Evolutionary conservation across 768 basidiomycete genomes (phyloP).

Genomic region (Calocera cornea): DNA sequence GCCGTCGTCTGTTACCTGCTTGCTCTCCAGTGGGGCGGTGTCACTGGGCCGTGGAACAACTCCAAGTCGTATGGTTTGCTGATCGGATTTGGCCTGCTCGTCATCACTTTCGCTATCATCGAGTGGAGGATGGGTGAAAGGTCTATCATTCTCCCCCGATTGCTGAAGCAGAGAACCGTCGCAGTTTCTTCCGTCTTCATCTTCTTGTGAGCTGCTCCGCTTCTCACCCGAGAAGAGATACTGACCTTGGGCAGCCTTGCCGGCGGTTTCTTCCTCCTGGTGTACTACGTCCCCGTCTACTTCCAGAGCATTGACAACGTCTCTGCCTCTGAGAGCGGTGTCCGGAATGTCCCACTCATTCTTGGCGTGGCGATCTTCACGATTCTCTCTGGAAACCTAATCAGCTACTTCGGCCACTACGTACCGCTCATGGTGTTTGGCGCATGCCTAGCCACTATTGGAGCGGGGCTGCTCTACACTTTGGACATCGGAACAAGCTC

Average conservation of each 20-base stretch:
- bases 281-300: neutral
- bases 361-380: neutral
- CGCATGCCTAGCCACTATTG: neutral
- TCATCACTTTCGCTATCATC: neutral
- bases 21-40: neutral
- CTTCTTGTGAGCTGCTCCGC: neutral
- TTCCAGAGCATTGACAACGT: conserved; percentile 6
- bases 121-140: conserved; percentile 1
- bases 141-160: neutral
- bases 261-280: neutral
- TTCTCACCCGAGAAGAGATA: neutral
- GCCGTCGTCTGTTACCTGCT: neutral
- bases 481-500: neutral
- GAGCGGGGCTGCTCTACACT: neutral
- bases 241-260: neutral
- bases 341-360: neutral
- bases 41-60: neutral
- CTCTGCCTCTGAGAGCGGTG: neutral
- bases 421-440: neutral
- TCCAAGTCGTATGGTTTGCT: neutral
- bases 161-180: neutral
- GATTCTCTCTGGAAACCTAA: neutral
- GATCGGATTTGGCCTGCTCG: neutral
- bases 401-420: neutral
- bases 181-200: neutral